Base-by-base conservation (phyloP, 768 basidiomycete species). In the Suillus hirtellus region DNA sequence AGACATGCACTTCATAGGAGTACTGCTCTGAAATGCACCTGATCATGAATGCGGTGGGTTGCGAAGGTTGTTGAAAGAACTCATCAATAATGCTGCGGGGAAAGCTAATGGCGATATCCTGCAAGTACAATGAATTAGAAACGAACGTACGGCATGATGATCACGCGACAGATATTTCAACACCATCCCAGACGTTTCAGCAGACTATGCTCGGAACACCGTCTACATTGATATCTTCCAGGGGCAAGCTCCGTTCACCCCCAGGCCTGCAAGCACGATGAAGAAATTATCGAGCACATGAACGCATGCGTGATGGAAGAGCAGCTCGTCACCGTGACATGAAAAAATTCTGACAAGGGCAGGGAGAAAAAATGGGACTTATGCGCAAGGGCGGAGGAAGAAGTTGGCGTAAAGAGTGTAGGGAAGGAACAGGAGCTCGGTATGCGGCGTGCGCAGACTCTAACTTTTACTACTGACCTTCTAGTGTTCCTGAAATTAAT, bases 401-500 rank as follows among this genome's bases (percentile, higher is more conserved):
- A 31, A 31, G 4, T 82, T 54, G 35, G 21, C 1, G 11, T 4
- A 7, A 85, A 83, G 71, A 65, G 60, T 21, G 70, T 69, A 8
- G 64, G 69, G 1, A 85, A 85, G 2, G 90, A 89, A 3, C 87
- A 93, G 47, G 94, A 95, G 70, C 43, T 44, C 43, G 95, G 95
- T 38, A 89, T 99, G 85, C 84, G 31, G 5, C 31, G 31, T 31
- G 31, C 31, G 5, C 31, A 31, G 31, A 96, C 44, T 96, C 99
- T 44, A 96, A 99, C 76, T 97, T 97, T 78, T 98, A 98, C 31
- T 31, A 31, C 31, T 31, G 6, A 31, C 76, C 85, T 97, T 58
- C 93, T 97, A 70, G 95, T 94, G 60, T 99, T 99, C 86, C 86
- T 99, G 80, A 99, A 99, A 84, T 98, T 98, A 78, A 97, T 99